Conservation (phyloP, 2,329 filamentous ascomycete genomes). For the Pseudogymnoascus sp. region DNA sequence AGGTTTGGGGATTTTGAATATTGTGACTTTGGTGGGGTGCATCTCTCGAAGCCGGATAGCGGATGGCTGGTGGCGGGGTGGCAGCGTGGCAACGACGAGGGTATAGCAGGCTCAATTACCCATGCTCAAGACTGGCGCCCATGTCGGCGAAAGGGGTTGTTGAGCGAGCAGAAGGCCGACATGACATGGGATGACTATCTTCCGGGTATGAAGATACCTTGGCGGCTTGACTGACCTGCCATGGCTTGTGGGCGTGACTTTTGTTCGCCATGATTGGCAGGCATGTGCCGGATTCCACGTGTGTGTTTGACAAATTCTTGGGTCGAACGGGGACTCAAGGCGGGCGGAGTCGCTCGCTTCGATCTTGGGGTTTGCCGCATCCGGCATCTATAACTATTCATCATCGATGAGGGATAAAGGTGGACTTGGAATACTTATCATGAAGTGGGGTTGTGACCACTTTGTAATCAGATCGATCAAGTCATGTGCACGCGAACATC, state of each 20-base stretch:
- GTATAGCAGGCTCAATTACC: not conserved
- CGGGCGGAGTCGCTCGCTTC: not conserved
- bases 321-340: not conserved
- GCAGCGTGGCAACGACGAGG: not conserved
- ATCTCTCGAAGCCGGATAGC: not conserved
- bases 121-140: too few relatives aligned
- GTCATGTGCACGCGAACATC: not conserved
- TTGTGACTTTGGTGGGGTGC: not conserved
- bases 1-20: not conserved
- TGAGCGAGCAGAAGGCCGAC: too few relatives aligned
- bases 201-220: not conserved
- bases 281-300: not conserved
- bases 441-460: too few relatives aligned
- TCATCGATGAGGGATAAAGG: not conserved
- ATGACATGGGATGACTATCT: constrained; percentile 2
- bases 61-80: not conserved
- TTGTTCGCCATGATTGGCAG: not conserved
- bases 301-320: not conserved
- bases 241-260: not conserved
- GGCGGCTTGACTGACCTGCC: not conserved
- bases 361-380: not conserved
- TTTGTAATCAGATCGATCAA: not conserved
- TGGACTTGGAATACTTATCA: not conserved
- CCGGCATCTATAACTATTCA: not conserved
- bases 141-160: too few relatives aligned